Base-by-base conservation (phyloP, 441 rosid genomes). In the Hura crepitans region DNA sequence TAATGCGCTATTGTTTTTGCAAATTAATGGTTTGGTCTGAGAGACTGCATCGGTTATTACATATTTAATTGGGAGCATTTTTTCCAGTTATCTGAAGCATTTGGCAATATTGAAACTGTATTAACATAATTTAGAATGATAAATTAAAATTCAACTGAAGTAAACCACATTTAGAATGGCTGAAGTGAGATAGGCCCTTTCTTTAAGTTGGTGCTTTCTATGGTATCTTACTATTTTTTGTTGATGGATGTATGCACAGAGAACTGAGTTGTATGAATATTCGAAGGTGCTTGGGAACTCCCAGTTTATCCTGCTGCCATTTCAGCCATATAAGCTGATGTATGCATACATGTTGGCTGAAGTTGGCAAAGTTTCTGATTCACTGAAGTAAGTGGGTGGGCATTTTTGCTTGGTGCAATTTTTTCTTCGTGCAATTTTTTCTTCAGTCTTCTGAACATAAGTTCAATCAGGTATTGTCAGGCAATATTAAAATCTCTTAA, bases 311-410 rank as follows among this genome's bases (percentile, higher is more conserved):
- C 76, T 89, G 75, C 85, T 78, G 62, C 89, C 91, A 1, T 87
- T 90, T 83, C 96, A 88, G 80, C 94, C 95, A 28, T 91, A 91
- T 72, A 91, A 88, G 78, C 81, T 88, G 67, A 51, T 91, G 61
- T 89, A 91, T 80, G 97, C 94, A 15, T 61, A 85, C 82, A 91
- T 91, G 97, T 81, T 91, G 67, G 89, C 89, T 63, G 96, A 90
- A 85, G 88, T 90, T 47, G 96, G 96, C 68, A 90, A 77, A 79
- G 78, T 90, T 77, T 83, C 94, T 10, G 94, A 90, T 70, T 87
- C 96, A 63, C 66, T 88, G 51, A 90, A 85, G 96, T 90, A 85
- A 84, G 96, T 70, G 25, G 11, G 33, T 18, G 53, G 2, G 42
- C 57, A 49, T 58, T 69, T 65, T 64, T 61, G 37, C 62, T 62